phyloP scores from a whole-genome alignment of 1,139 yeast genomes.

The Candida frijolesensis region DNA sequence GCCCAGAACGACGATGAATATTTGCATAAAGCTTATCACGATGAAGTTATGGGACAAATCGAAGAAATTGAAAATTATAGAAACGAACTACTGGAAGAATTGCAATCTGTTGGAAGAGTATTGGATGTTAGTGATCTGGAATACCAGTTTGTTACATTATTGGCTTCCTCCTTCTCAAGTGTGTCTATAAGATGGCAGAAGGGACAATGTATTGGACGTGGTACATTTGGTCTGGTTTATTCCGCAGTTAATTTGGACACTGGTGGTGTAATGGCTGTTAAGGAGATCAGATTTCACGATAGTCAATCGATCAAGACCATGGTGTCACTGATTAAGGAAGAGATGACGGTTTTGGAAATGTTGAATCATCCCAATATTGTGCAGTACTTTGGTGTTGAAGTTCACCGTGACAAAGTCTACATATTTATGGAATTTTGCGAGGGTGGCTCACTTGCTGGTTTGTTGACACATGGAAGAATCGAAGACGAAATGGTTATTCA shows the following conservation, averaged over 20 bases:
- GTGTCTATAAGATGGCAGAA: constrained; percentile 97
- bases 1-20: constrained; percentile 62
- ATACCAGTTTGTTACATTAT: constrained; percentile 79
- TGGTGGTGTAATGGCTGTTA: constrained; percentile 96
- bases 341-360: constrained; percentile 95
- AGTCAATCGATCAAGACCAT: constrained; percentile 82
- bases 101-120: constrained; percentile 77
- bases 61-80: constrained; percentile 60
- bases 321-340: constrained; percentile 89
- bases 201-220: constrained; percentile 92
- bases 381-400: constrained; percentile 95
- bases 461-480: constrained; percentile 82
- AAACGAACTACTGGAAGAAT: constrained; percentile 48
- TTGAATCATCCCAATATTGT: constrained; percentile 94
- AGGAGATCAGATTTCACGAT: constrained; percentile 90
- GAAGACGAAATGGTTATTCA: constrained; percentile 95
- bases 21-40: constrained; percentile 54
- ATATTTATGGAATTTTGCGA: constrained; percentile 98
- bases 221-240: constrained; percentile 92
- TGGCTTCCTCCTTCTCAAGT: constrained; percentile 89
- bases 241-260: constrained; percentile 92
- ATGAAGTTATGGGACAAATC: constrained; percentile 62
- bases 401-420: constrained; percentile 92
- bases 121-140: constrained; percentile 86
- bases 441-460: constrained; percentile 88